A percentile compares a stretch with the other conserved stretches of the same genome.
These are phyloP conservation scores for Anisodus acutangulus DNA, from an alignment of 257 asterid genomes.

Conservation along the genomic window DNA sequence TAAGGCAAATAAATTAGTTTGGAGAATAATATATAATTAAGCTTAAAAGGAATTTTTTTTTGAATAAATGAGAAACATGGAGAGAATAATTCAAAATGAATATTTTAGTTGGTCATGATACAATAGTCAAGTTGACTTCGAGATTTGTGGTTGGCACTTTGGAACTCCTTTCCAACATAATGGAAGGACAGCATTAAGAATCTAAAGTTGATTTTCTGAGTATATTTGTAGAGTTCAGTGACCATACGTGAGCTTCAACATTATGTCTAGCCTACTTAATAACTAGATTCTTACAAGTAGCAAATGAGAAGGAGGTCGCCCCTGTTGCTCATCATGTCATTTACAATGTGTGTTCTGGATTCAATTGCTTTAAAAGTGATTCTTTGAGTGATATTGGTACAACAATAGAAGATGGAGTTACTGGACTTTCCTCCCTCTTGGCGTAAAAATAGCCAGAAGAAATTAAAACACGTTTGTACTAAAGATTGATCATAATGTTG, in stretches of 20 bases:
- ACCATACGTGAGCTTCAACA: not conserved
- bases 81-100: conserved; percentile 4
- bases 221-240: not conserved
- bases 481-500: not conserved
- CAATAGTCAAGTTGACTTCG: conserved; percentile 7
- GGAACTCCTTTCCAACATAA: not conserved
- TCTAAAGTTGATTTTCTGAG: not conserved
- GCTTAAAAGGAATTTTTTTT: not conserved
- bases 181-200: not conserved
- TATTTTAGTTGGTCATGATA: not conserved
- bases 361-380: not conserved
- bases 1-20: not conserved
- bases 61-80: not conserved
- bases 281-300: not conserved
- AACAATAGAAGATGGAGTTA: not conserved
- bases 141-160: conserved; percentile 1
- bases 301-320: not conserved
- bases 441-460: too few species aligned
- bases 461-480: not conserved
- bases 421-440: too few species aligned
- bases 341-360: not conserved
- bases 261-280: not conserved
- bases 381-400: not conserved
- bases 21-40: not conserved
- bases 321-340: not conserved